Evolutionary conservation across 306 rosid genomes (phyloP).

Genomic region (Cajanus cajan): DNA sequence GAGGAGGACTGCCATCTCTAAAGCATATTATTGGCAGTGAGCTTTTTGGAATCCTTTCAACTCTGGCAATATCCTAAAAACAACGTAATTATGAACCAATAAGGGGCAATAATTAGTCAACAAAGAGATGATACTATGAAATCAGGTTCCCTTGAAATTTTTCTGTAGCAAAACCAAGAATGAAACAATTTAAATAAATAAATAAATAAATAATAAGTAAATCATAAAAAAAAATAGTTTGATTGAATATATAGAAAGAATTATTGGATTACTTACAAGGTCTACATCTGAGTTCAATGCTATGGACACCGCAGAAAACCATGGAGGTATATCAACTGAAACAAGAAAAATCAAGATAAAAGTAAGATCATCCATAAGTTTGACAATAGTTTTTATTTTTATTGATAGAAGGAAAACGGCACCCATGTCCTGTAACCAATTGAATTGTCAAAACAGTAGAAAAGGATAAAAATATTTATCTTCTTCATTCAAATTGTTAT

Average conservation of each 20-base stretch:
- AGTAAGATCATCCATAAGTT: conserved; percentile 34
- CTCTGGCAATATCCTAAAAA: conserved; percentile 58
- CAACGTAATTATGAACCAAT: conserved; percentile 24
- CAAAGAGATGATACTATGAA: neutral
- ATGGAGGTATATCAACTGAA: conserved; percentile 88
- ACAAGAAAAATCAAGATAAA: conserved; percentile 46
- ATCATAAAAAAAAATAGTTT: neutral
- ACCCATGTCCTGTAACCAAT: neutral
- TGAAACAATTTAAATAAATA: neutral
- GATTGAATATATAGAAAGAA: neutral
- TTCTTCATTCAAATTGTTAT: neutral
- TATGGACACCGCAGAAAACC: conserved; percentile 84
- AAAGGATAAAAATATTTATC: neutral
- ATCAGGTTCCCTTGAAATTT: neutral
- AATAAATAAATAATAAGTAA: neutral
- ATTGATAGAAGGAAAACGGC: neutral
- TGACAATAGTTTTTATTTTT: neutral
- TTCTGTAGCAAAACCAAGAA: conserved; percentile 10
- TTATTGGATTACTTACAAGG: conserved; percentile 64
- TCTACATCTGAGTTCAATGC: conserved; percentile 71
- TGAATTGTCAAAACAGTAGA: conserved; percentile 2
- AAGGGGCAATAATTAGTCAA: conserved; percentile 18
- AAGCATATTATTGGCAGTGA: conserved; percentile 72
- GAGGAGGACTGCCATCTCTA: conserved; percentile 89
- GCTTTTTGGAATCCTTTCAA: conserved; percentile 54